Percentiles rank a stretch among this genome's conserved stretches.
Conservation (phyloP, 371 early-diverging fungal genomes). For the Saksenaea oblongispora region DNA sequence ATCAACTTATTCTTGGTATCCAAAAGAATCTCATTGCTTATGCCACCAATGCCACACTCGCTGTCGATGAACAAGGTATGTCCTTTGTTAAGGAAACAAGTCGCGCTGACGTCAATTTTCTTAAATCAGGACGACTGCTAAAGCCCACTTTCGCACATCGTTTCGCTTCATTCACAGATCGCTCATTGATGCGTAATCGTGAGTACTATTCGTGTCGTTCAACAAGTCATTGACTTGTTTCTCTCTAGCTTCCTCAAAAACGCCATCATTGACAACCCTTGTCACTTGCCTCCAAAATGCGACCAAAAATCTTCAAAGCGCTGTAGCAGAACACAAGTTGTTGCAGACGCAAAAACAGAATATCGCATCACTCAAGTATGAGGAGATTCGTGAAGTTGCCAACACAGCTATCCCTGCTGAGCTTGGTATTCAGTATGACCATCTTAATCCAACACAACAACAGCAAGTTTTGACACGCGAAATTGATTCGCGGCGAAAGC, state of each 20-base stretch:
- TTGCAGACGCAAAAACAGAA: slow-evolving; percentile 28
- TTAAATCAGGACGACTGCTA: slow-evolving; percentile 3
- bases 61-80: background rate
- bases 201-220: background rate
- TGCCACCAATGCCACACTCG: slow-evolving; percentile 30
- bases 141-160: background rate
- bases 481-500: slow-evolving; percentile 15
- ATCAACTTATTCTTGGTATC: slow-evolving; percentile 17
- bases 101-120: slow-evolving; percentile 2
- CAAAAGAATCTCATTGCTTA: slow-evolving; percentile 46
- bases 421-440: slow-evolving; percentile 30
- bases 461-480: slow-evolving; percentile 28
- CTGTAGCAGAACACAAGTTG: slow-evolving; percentile 16
- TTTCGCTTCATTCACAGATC: background rate
- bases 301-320: slow-evolving; percentile 14
- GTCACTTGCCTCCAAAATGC: slow-evolving; percentile 23
- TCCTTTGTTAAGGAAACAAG: background rate
- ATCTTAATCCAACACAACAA: slow-evolving; percentile 33
- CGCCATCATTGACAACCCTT: slow-evolving; percentile 32
- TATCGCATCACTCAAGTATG: slow-evolving; percentile 30
- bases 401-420: slow-evolving; percentile 28
- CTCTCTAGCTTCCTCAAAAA: slow-evolving; percentile 20
- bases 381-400: slow-evolving; percentile 31
- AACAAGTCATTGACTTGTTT: background rate
- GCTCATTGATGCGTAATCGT: background rate